These are phyloP conservation scores for Aspergillus nidulans DNA, from an alignment of 495 filamentous ascomycete genomes.

Conservation along the genomic window DNA sequence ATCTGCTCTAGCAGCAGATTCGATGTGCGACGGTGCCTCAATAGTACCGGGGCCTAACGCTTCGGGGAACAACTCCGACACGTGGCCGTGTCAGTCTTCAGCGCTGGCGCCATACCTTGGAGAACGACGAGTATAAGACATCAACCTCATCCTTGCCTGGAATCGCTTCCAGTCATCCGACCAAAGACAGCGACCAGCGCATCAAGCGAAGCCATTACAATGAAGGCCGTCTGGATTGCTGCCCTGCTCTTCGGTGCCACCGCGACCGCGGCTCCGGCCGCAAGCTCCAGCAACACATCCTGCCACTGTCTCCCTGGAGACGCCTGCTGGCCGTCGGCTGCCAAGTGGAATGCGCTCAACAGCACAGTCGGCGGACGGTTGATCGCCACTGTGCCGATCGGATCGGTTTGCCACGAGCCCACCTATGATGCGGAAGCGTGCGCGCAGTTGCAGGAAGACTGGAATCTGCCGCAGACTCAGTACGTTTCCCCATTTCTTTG, in stretches of 20 bases:
- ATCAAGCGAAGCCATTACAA: constrained; percentile 12
- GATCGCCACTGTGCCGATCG: constrained; percentile 43
- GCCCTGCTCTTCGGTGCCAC: constrained; percentile 19
- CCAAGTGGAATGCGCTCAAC: constrained; percentile 43
- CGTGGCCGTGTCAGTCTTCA: not conserved
- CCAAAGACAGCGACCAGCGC: not conserved
- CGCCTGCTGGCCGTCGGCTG: constrained; percentile 41
- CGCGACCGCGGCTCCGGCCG: constrained; percentile 12
- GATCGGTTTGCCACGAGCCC: constrained; percentile 43
- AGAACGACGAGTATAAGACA: not conserved
- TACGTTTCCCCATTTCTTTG: constrained; percentile 11
- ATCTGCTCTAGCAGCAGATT: not conserved
- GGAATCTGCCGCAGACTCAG: constrained; percentile 31
- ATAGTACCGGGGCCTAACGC: constrained; percentile 3
- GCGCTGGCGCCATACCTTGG: too few relatives aligned
- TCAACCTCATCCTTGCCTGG: not conserved
- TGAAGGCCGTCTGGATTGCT: constrained; percentile 26
- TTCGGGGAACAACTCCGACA: constrained; percentile 18
- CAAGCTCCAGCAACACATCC: constrained; percentile 3
- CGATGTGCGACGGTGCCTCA: not conserved
- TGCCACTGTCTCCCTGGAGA: constrained; percentile 39
- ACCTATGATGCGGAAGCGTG: constrained; percentile 34
- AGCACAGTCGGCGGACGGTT: constrained; percentile 39
- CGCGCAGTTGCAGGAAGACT: constrained; percentile 20
- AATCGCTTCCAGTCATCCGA: not conserved